Percentiles rank a stretch among this genome's conserved stretches.
Evolutionary conservation across 352 stramenopile genomes (phyloP).

Genomic region (Globisporangium mamillatum): DNA sequence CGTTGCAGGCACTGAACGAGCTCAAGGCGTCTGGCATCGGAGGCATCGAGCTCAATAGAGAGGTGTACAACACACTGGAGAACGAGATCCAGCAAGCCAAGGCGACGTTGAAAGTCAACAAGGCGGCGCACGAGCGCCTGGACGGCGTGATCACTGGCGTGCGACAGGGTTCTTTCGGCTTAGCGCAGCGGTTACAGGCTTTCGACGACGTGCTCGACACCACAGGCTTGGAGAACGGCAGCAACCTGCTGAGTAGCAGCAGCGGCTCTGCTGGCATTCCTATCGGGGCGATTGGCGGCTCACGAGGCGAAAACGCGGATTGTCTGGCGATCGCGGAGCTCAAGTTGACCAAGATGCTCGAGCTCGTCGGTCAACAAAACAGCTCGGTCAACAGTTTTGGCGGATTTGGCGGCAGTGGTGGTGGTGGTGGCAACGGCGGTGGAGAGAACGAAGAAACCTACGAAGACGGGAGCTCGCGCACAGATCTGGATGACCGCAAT

Average conservation of each 20-base stretch:
- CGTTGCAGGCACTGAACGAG: conserved; percentile 60
- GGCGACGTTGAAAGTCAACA: conserved; percentile 72
- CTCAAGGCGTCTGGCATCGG: conserved; percentile 79
- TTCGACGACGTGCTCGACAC: conserved; percentile 72
- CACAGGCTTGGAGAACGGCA: conserved; percentile 1
- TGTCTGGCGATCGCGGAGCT: conserved; percentile 57
- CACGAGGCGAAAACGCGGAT: conserved; percentile 48
- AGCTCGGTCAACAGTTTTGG: conserved; percentile 57
- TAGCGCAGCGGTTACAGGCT: conserved; percentile 58
- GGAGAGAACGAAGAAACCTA: conserved; percentile 27
- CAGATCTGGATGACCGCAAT: conserved; percentile 54
- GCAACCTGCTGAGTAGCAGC: conserved; percentile 4
- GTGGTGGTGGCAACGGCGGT: conserved; percentile 1
- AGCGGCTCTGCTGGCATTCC: not conserved
- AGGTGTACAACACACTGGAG: conserved; percentile 80
- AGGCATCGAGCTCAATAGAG: conserved; percentile 72
- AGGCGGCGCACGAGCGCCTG: conserved; percentile 67
- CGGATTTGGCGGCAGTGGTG: conserved; percentile 24
- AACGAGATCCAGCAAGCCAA: conserved; percentile 76
- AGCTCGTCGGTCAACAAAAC: conserved; percentile 74
- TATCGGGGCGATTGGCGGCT: not conserved
- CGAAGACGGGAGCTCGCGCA: conserved; percentile 27
- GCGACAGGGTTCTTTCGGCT: conserved; percentile 66
- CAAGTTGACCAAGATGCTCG: conserved; percentile 78
- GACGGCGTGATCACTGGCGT: conserved; percentile 74